Percentiles rank a stretch among this genome's conserved stretches.
phyloP scores from a whole-genome alignment of 148 eudicot genomes.

The Silene conica region DNA sequence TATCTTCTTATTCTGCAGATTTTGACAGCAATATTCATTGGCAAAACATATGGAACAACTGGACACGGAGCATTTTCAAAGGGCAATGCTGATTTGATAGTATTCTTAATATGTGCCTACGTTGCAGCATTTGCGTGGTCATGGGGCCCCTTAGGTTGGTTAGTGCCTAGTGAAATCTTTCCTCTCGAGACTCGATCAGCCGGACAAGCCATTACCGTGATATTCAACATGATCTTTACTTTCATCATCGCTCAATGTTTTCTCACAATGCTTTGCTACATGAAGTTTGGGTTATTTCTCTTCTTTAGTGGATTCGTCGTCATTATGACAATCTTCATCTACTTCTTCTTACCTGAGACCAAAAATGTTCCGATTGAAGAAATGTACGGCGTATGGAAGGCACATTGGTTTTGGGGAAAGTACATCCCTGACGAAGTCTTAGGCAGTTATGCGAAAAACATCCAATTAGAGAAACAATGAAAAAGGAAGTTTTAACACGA shows the following conservation, averaged over 20 bases:
- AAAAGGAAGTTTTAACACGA: neutral
- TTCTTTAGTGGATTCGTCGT: slow-evolving; percentile 38
- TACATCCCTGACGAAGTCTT: slow-evolving; percentile 34
- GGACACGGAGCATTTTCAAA: slow-evolving; percentile 27
- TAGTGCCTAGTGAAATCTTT: slow-evolving; percentile 39
- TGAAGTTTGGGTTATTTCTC: slow-evolving; percentile 40
- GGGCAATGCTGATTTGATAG: slow-evolving; percentile 24
- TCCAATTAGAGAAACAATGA: slow-evolving; percentile 16
- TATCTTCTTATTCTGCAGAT: slow-evolving; percentile 1
- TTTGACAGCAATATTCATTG: slow-evolving; percentile 23
- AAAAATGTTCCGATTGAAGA: slow-evolving; percentile 45
- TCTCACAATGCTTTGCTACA: slow-evolving; percentile 34
- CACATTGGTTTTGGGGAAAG: slow-evolving; percentile 41
- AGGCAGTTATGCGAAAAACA: slow-evolving; percentile 20
- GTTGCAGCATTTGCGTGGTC: slow-evolving; percentile 48
- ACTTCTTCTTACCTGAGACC: slow-evolving; percentile 42
- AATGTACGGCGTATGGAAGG: slow-evolving; percentile 39
- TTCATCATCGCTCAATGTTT: slow-evolving; percentile 40
- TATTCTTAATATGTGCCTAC: slow-evolving; percentile 33
- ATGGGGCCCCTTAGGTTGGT: slow-evolving; percentile 43
- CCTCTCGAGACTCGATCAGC: slow-evolving; percentile 45
- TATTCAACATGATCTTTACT: slow-evolving; percentile 37
- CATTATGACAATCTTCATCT: slow-evolving; percentile 31
- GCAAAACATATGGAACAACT: slow-evolving; percentile 21
- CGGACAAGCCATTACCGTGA: slow-evolving; percentile 34